Evolutionary conservation across 2,329 filamentous ascomycete species (phyloP), one percentile per base, ranked within the genome.

Genomic region (Hirsutella minnesotensis): DNA sequence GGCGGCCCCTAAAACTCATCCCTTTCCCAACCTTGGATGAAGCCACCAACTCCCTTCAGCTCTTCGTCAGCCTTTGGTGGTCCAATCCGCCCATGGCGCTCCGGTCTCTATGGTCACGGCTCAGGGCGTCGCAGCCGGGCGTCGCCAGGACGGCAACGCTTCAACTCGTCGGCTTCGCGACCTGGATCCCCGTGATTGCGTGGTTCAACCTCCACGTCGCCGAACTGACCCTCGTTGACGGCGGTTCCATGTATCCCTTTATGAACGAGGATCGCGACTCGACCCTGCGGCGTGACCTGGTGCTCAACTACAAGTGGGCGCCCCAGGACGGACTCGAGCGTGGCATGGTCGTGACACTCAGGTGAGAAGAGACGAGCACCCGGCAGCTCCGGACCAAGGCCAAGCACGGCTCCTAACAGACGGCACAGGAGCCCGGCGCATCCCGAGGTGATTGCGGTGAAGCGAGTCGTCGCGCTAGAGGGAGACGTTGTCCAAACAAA

Each of bases 401-500:
- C 15, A 18, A n/a, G n/a, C n/a, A 9, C n/a, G 8, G 16, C 33
- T 35, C 15, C 15, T 19, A 18, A 18, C 15, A 16, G 15, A n/a
- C 3, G 7, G 5, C 7, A 9, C 49, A 88, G 83, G 57, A 86
- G 78, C 39, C 88, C 89, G 1, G 64, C 72, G 13, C 73, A 83
- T 46, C 83, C 87, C 0, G 77, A 86, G 24, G 69, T 74, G 19
- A 67, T 81, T 35, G 78, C 78, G 0, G 77, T 95, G 29, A 98
- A 98, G 67, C 73, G 92, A 34, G 74, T 98, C 10, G 71, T 95
- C 21, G 92, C 77, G 0, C 56, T 95, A 4, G 81, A 83, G 41
- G 88, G 89, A 9, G 90, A 96, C 57, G 68, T 77, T 1, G 77
- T 96, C 24, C 70, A 67, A 43, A 83, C 84, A 34, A 71, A 75